These are phyloP conservation scores for Xylaria sp. DNA, from an alignment of 2,329 filamentous ascomycete genomes.

Conservation along the genomic window DNA sequence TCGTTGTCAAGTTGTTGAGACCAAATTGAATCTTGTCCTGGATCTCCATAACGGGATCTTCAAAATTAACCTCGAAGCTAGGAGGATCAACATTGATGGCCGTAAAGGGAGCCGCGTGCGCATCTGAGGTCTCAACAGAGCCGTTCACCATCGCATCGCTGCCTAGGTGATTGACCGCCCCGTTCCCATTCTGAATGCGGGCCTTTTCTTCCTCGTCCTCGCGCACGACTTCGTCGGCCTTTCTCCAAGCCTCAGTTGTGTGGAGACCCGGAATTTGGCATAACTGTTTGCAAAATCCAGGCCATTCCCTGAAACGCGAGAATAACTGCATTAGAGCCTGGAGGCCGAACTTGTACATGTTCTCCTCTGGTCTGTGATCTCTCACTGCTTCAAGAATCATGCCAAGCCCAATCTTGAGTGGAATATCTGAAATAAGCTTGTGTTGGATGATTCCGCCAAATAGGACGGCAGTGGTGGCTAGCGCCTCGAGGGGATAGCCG, in stretches of 20 bases:
- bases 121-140: slow-evolving; percentile 74
- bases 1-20: slow-evolving; percentile 94
- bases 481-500: slow-evolving; percentile 93
- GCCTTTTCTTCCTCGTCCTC: slow-evolving; percentile 72
- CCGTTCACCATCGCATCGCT: slow-evolving; percentile 75
- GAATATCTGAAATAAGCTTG: slow-evolving; percentile 88
- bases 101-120: slow-evolving; percentile 76
- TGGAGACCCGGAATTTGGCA: slow-evolving; percentile 84
- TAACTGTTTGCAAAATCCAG: slow-evolving; percentile 89
- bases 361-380: slow-evolving; percentile 82
- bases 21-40: slow-evolving; percentile 96
- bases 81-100: slow-evolving; percentile 82
- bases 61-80: slow-evolving; percentile 71
- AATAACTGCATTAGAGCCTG: slow-evolving; percentile 93
- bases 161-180: slow-evolving; percentile 51
- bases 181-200: slow-evolving; percentile 65
- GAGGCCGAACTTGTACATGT: slow-evolving; percentile 98
- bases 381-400: slow-evolving; percentile 98
- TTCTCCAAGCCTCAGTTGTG: slow-evolving; percentile 84
- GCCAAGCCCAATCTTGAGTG: slow-evolving; percentile 90
- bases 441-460: slow-evolving; percentile 97
- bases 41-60: slow-evolving; percentile 84
- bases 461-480: slow-evolving; percentile 94
- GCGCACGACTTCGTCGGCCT: slow-evolving; percentile 82
- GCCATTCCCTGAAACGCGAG: slow-evolving; percentile 88